Base-by-base conservation (phyloP, 441 rosid species). In the Arabidopsis hybrid region DNA sequence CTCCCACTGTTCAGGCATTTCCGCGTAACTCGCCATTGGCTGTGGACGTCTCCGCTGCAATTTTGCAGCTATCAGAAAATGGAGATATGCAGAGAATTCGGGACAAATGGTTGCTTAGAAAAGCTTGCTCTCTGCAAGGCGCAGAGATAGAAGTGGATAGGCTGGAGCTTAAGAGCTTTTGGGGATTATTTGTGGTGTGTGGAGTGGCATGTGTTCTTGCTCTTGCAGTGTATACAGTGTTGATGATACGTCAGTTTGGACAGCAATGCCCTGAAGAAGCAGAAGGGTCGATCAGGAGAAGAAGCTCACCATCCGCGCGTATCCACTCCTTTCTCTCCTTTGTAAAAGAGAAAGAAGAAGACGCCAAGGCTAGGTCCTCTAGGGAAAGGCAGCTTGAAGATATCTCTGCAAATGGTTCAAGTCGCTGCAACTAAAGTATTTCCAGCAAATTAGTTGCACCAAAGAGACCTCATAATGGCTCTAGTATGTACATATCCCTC, bases 81-180 rank as follows among this genome's bases (percentile, higher is more conserved):
- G 97, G 99, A 16, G 97, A 94, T 65, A 84, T 90, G 45, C 91
- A 92, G 67, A 81, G 97, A 80, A 92, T 94, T 57, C 88, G 93
- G 34, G 97, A 94, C 79, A 94, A 91, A 80, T 91, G 96, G 96
- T 88, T 91, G 45, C 61, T 78, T 69, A 81, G 92, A 56, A 82
- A 86, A 61, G 92, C 97, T 36, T 95, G 98, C 57, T 88, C 86
- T 39, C 83, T 80, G 34, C 87, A 83, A 76, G 91, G 87, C 17
- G 77, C 92, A 13, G 85, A 85, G 84, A 55, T 86, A 31, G 89
- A 83, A 50, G 86, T 79, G 40, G 98, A 95, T 67, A 76, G 89
- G 83, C 85, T 92, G 53, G 84, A 79, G 74, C 90, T 92, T 2
- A 80, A 72, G 42, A 92, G 98, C 83, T 91, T 91, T 47, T 83